These are phyloP conservation scores for Didymella pomorum DNA, from an alignment of 2,329 filamentous ascomycete species.

Conservation along the genomic window DNA sequence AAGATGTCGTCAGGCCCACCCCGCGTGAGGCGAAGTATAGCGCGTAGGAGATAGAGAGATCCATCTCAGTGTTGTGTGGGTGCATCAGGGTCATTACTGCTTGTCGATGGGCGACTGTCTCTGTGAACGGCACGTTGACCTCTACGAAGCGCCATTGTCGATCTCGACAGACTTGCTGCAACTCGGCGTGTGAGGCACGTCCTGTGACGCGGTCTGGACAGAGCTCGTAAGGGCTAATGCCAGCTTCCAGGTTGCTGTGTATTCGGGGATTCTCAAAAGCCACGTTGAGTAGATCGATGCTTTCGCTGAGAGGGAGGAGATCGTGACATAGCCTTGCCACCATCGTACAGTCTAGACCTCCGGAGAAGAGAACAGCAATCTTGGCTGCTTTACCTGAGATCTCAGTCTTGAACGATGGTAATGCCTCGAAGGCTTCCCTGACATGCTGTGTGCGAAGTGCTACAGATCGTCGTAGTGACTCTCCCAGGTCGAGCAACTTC, in stretches of 20 bases:
- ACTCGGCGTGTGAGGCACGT: conserved; percentile 78
- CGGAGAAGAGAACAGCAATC: conserved; percentile 88
- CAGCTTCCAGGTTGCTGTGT: conserved; percentile 48
- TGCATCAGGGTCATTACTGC: conserved; percentile 80
- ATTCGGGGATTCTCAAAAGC: conserved; percentile 92
- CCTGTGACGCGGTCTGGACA: conserved; percentile 93
- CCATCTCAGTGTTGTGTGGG: conserved; percentile 98
- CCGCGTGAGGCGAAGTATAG: conserved; percentile 95
- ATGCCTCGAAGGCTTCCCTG: conserved; percentile 30
- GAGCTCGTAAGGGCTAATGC: conserved; percentile 70
- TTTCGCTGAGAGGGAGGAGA: conserved; percentile 70
- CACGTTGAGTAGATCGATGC: conserved; percentile 90
- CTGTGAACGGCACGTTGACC: conserved; percentile 82
- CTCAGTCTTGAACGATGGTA: background rate
- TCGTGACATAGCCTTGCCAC: conserved; percentile 83
- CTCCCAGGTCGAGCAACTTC: conserved; percentile 61
- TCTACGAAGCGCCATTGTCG: conserved; percentile 85
- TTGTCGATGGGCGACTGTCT: conserved; percentile 73
- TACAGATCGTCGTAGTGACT: conserved; percentile 68
- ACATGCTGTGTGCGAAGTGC: conserved; percentile 60
- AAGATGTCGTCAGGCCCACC: conserved; percentile 56
- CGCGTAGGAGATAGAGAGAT: conserved; percentile 90
- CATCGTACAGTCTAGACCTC: conserved; percentile 90
- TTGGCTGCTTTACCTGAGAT: conserved; percentile 51
- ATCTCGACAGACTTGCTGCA: conserved; percentile 71